Conservation (phyloP, 202 grass and related monocot species). For the Cymbopogon flexuosus region DNA sequence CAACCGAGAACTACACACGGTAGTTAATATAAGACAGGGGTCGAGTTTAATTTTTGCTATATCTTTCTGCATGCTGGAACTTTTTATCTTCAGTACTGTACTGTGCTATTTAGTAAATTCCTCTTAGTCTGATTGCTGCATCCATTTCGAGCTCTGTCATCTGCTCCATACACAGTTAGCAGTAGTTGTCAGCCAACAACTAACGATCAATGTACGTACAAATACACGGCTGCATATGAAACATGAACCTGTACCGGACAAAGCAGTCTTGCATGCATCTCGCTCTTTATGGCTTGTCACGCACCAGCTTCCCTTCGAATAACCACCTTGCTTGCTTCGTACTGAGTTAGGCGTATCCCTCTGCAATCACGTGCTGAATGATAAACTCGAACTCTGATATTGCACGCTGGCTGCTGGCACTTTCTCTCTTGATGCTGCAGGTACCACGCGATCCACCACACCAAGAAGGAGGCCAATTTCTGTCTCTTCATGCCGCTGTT, state of each 20-base stretch:
- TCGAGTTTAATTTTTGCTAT: no score
- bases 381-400: not conserved
- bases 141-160: not conserved
- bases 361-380: no score
- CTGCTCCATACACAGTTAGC: no score
- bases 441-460: slow-evolving; percentile 84
- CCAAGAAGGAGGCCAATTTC: slow-evolving; percentile 62
- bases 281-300: not conserved
- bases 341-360: no score
- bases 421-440: slow-evolving; percentile 28
- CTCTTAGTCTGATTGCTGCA: no score
- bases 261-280: not conserved
- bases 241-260: not conserved
- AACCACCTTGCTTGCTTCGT: not conserved
- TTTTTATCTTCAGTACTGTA: no score
- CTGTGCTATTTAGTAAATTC: not conserved
- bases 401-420: not conserved
- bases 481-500: slow-evolving; percentile 99
- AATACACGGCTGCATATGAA: no score
- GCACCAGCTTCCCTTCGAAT: not conserved
- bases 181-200: no score
- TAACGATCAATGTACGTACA: no score
- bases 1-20: not conserved
- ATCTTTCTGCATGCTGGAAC: no score
- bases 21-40: no score